A percentile compares a stretch with the other conserved stretches of the same genome.
Conservation (phyloP, 2,329 filamentous ascomycete genomes). For the Aureobasidium pullulans region DNA sequence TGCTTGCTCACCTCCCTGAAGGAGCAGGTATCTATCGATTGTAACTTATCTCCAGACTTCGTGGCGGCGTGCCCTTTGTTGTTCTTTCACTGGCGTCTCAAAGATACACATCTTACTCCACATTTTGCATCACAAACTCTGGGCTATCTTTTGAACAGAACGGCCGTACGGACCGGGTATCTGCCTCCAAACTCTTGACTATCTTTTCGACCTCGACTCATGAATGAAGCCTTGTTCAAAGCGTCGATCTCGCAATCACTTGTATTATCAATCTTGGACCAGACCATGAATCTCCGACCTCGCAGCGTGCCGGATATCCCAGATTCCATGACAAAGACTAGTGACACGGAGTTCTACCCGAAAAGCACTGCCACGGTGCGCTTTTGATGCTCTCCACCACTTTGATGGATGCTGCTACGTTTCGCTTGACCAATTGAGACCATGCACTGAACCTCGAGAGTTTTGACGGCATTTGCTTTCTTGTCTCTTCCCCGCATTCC, state of each 20-base stretch:
- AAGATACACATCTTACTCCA: background rate
- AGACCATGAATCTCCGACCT: background rate
- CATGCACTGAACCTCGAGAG: background rate
- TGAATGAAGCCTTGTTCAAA: background rate
- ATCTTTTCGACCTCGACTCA: background rate
- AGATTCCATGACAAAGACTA: background rate
- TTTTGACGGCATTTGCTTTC: background rate
- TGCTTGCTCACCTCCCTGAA: background rate
- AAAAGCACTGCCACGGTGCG: background rate
- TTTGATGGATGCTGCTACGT: too few relatives aligned
- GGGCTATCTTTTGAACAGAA: background rate
- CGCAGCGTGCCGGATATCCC: background rate
- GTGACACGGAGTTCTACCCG: background rate
- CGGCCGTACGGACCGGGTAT: background rate
- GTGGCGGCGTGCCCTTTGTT: background rate
- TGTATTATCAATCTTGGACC: background rate
- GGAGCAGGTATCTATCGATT: background rate
- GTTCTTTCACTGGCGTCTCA: background rate
- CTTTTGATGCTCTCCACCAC: background rate
- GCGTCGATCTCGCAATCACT: background rate
- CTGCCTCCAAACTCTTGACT: background rate
- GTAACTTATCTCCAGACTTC: background rate
- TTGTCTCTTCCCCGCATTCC: background rate
- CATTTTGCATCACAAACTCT: background rate
- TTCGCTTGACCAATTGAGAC: background rate